These are phyloP conservation scores for Astraeus odoratus DNA, from an alignment of 768 basidiomycete species.

Conservation along the genomic window DNA sequence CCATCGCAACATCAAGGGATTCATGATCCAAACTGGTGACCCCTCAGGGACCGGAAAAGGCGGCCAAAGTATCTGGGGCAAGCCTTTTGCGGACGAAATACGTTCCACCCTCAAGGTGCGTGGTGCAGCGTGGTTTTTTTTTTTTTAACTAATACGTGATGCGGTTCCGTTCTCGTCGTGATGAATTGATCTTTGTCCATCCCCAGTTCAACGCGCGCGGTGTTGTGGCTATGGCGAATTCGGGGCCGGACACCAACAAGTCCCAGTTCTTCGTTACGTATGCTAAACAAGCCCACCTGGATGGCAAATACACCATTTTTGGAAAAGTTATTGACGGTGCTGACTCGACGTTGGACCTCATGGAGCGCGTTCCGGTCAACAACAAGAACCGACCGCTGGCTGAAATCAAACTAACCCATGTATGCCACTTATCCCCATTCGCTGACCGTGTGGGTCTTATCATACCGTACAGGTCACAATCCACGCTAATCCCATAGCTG, in stretches of 20 bases:
- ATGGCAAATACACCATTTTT: constrained; percentile 91
- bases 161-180: background rate
- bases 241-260: constrained; percentile 91
- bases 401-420: constrained; percentile 79
- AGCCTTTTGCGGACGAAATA: constrained; percentile 86
- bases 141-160: too few relatives aligned
- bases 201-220: constrained; percentile 89
- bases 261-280: constrained; percentile 88
- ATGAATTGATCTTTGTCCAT: background rate
- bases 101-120: constrained; percentile 87
- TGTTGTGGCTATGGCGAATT: constrained; percentile 97
- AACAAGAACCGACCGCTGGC: constrained; percentile 82
- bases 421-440: constrained; percentile 23
- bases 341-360: constrained; percentile 90
- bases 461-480: constrained; percentile 57
- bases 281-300: constrained; percentile 88
- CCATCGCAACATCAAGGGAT: constrained; percentile 92
- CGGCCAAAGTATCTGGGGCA: constrained; percentile 95
- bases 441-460: constrained; percentile 2
- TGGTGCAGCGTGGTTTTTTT: too few relatives aligned
- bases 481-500: constrained; percentile 94
- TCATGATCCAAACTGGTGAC: constrained; percentile 95
- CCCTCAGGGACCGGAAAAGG: constrained; percentile 89
- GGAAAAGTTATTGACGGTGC: constrained; percentile 98
- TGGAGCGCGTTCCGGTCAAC: constrained; percentile 88